These are phyloP conservation scores for Fusarium setosum DNA, from an alignment of 2,329 filamentous ascomycete genomes.

Conservation along the genomic window DNA sequence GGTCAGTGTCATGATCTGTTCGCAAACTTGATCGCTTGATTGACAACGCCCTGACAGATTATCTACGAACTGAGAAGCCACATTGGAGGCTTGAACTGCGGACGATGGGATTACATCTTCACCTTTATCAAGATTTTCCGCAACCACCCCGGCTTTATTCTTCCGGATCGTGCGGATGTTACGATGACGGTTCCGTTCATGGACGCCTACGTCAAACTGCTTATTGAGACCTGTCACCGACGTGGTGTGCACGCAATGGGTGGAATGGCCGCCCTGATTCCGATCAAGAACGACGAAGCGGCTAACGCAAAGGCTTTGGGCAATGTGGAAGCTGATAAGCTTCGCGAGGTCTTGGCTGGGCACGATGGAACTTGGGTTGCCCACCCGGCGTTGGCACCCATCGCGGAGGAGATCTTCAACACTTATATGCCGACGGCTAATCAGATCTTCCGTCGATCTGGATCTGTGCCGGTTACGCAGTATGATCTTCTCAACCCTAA, in stretches of 20 bases:
- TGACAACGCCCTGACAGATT: slow-evolving; percentile 63
- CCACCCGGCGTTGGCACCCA: slow-evolving; percentile 89
- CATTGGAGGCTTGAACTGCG: slow-evolving; percentile 96
- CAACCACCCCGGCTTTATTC: slow-evolving; percentile 90
- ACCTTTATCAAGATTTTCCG: slow-evolving; percentile 99
- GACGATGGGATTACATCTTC: slow-evolving; percentile 99
- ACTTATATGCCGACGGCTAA: slow-evolving; percentile 98
- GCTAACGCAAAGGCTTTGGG: slow-evolving; percentile 97
- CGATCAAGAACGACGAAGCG: slow-evolving; percentile 92
- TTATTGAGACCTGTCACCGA: slow-evolving; percentile 98
- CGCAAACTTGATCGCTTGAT: rapidly evolving
- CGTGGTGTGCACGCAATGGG: slow-evolving; percentile 99
- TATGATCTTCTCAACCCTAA: slow-evolving; percentile 99
- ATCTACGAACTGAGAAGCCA: slow-evolving; percentile 99
- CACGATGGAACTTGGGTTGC: slow-evolving; percentile 98
- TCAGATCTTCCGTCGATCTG: slow-evolving; percentile 90
- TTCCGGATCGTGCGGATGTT: slow-evolving; percentile 91
- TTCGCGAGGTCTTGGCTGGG: slow-evolving; percentile 92
- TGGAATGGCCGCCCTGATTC: slow-evolving; percentile 98
- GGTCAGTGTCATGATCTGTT: background rate
- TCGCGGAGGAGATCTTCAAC: slow-evolving; percentile 95
- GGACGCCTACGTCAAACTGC: slow-evolving; percentile 93
- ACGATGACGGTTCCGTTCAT: slow-evolving; percentile 99
- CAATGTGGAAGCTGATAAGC: slow-evolving; percentile 91
- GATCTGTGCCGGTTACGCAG: slow-evolving; percentile 86